A percentile compares a stretch with the other conserved stretches of the same genome.
Conservation (phyloP, 257 asterid genomes). For the Capsicum pubescens region DNA sequence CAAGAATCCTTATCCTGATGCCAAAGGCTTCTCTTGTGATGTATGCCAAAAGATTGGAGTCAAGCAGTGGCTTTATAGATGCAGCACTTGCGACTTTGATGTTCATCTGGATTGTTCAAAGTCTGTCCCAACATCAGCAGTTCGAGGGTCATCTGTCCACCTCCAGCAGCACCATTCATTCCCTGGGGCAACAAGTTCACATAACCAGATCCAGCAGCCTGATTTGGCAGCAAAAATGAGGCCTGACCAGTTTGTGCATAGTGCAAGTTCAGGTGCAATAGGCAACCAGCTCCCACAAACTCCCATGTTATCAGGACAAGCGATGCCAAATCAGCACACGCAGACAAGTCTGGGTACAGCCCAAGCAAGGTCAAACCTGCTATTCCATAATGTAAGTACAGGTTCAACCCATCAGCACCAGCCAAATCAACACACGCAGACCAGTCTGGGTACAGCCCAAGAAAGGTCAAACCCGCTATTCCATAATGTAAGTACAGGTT, state of each 20-base stretch:
- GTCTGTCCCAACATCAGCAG: neutral
- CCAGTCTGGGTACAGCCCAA: constrained; percentile 16
- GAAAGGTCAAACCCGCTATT: neutral
- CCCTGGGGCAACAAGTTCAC: constrained; percentile 32
- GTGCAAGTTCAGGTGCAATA: constrained; percentile 23
- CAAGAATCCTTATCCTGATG: constrained; percentile 46
- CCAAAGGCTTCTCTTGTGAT: constrained; percentile 62
- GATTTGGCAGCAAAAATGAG: constrained; percentile 16
- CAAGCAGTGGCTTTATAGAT: constrained; percentile 72
- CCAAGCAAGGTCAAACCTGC: neutral
- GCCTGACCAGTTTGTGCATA: constrained; percentile 28
- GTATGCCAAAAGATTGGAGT: constrained; percentile 50
- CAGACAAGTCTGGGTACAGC: neutral
- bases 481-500: constrained; percentile 30
- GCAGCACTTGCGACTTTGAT: constrained; percentile 58
- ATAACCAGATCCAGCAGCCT: constrained; percentile 35
- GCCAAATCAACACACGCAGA: neutral
- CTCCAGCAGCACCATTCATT: constrained; percentile 39
- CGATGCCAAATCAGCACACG: constrained; percentile 28
- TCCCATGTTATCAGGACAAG: constrained; percentile 16
- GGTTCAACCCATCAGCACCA: constrained; percentile 31
- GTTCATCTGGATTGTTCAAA: constrained; percentile 59
- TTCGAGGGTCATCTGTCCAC: neutral
- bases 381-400: constrained; percentile 27
- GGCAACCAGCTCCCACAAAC: neutral